Base-by-base conservation (phyloP, 129 eudicot genomes). In the Flaveria sonorensis region DNA sequence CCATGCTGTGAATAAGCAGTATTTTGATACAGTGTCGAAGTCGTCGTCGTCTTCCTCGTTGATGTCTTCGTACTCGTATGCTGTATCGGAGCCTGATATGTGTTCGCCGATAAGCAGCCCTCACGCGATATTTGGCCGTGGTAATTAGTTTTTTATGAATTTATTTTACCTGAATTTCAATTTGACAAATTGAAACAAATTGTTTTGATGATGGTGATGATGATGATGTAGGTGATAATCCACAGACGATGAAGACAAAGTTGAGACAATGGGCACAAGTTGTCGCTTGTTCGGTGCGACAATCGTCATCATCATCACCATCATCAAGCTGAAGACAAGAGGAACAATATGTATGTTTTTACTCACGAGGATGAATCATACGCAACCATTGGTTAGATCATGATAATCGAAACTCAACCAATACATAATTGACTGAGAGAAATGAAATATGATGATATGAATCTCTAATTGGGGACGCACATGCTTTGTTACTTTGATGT, bases 221-320 rank as follows among this genome's bases (percentile, higher is more conserved):
- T 70, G 70, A 42, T 55, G 74, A 24, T 73, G 62, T 50, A 89
- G 94, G 90, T 71, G 94, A 86, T 18, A 87, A 84, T 82, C 90
- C 94, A 13, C 81, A 84, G 63, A 86, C 85, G 19, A 73, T 89
- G 83, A 89, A 89, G 78, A 86, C 90, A 77, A 88, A 85, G 68
- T 73, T 88, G 76, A 81, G 87, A 73, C 93, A 86, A 73, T 88
- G 93, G 93, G 93, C 93, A 71, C 93, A 86, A 65, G 86, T 86
- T 76, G 94, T 89, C 62, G 94, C 94, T 77, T 89, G 89, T 86
- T 85, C 90, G 9, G 90, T 89, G 76, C 86, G 85, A 24, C 90
- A 82, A 84, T 82, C 87, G 28, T 77, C 89, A 15, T 61, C 83
- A 1, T 47, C 74, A 48, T 40, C 81, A 45, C n/a, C 83, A 48